Conservation (phyloP, 768 basidiomycete genomes). For the Russula virescens region DNA sequence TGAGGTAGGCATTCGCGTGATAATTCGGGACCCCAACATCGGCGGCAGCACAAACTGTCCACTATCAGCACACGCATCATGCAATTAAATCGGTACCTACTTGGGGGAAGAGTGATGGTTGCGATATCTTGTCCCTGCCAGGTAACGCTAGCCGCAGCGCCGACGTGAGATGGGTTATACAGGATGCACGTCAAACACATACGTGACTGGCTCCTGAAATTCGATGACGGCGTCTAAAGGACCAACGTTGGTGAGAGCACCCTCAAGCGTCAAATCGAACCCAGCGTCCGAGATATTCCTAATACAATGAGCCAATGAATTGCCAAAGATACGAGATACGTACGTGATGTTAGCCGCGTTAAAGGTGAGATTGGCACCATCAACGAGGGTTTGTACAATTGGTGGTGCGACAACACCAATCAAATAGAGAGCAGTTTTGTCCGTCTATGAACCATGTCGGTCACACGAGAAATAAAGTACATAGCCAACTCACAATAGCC, state of each 20-base stretch:
- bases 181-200: constrained; percentile 25
- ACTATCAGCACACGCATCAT: neutral
- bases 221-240: constrained; percentile 66
- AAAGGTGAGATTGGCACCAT: constrained; percentile 49
- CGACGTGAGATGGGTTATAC: neutral
- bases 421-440: constrained; percentile 55
- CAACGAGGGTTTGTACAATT: constrained; percentile 58
- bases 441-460: constrained; percentile 39
- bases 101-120: constrained; percentile 52
- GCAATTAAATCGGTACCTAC: constrained; percentile 31
- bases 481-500: constrained; percentile 39
- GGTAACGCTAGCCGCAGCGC: constrained; percentile 39
- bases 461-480: constrained; percentile 4
- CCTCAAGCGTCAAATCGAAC: constrained; percentile 54
- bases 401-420: constrained; percentile 69
- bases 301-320: neutral
- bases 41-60: constrained; percentile 58
- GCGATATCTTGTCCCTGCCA: constrained; percentile 65
- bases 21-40: constrained; percentile 64
- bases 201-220: constrained; percentile 59
- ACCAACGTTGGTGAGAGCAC: constrained; percentile 56
- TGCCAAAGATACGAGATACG: constrained; percentile 8
- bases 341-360: constrained; percentile 54
- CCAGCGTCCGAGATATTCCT: constrained; percentile 45
- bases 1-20: constrained; percentile 43